These are phyloP conservation scores for Flueggea neowawraea DNA, from an alignment of 441 rosid genomes.

Conservation along the genomic window DNA sequence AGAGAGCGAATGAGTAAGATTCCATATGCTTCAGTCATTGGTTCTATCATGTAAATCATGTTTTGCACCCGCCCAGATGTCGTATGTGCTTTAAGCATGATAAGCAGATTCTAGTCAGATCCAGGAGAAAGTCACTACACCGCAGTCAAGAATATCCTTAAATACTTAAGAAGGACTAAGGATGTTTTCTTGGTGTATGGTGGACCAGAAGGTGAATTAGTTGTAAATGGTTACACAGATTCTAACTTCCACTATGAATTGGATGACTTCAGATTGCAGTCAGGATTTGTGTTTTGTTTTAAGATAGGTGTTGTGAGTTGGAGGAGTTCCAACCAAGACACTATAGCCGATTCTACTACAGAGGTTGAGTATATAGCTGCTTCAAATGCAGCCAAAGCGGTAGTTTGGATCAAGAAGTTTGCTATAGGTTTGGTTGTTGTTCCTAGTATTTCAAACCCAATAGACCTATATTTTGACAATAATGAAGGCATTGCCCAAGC, in stretches of 20 bases:
- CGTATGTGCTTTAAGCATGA: neutral
- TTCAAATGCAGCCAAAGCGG: neutral
- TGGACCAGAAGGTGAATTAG: no score
- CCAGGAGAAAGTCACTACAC: neutral
- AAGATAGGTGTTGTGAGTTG: no score
- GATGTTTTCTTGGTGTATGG: no score
- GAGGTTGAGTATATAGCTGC: neutral
- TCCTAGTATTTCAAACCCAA: no score
- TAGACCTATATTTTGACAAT: no score
- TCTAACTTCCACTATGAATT: no score
- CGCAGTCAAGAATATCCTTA: neutral
- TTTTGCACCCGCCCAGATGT: neutral
- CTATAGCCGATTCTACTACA: no score
- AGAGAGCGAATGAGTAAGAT: neutral
- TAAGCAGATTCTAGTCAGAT: neutral
- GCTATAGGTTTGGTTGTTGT: no score
- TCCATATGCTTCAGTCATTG: neutral
- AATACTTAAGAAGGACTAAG: conserved; percentile 1
- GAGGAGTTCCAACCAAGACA: no score
- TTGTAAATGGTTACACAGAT: no score
- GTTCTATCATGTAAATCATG: neutral
- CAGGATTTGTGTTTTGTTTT: neutral
- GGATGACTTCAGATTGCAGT: no score
- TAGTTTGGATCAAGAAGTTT: conserved; percentile 1
- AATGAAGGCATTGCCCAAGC: no score